A percentile compares a stretch with the other conserved stretches of the same genome.
Evolutionary conservation across 169 alveolate species (phyloP).

Genomic region (Eimeria praecox): DNA sequence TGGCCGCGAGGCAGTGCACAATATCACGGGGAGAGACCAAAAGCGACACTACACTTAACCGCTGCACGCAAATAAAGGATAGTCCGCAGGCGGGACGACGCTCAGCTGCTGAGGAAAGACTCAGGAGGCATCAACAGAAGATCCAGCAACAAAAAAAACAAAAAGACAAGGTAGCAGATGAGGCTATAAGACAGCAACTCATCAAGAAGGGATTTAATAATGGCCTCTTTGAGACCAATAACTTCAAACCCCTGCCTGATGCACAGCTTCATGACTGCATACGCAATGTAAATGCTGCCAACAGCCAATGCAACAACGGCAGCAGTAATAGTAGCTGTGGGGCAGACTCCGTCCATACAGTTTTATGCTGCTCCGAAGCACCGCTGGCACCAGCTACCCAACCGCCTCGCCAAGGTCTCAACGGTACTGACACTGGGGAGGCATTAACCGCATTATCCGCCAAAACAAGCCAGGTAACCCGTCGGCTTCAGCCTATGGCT

Average conservation of each 20-base stretch:
- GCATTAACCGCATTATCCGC: background rate
- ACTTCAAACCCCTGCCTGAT: background rate
- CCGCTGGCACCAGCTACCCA: conserved; percentile 24
- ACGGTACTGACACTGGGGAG: background rate
- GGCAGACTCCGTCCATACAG: conserved; percentile 31
- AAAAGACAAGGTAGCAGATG: background rate
- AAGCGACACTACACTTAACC: background rate
- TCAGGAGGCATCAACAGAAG: conserved; percentile 5
- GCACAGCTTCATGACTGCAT: background rate
- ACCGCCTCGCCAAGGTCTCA: background rate
- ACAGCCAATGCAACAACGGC: background rate
- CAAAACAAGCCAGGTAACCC: background rate
- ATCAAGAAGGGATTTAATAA: background rate
- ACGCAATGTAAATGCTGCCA: conserved; percentile 12
- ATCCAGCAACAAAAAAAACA: background rate
- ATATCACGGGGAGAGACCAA: background rate
- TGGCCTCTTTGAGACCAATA: background rate
- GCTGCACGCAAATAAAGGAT: background rate
- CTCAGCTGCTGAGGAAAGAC: conserved; percentile 32
- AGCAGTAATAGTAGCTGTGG: background rate
- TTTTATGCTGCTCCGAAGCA: conserved; percentile 47
- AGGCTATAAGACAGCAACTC: background rate
- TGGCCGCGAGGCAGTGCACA: background rate
- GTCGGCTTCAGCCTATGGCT: conserved; percentile 19
- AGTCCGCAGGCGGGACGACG: background rate